phyloP scores from a whole-genome alignment of 495 filamentous ascomycete species.

The Aspergillus campestris region DNA sequence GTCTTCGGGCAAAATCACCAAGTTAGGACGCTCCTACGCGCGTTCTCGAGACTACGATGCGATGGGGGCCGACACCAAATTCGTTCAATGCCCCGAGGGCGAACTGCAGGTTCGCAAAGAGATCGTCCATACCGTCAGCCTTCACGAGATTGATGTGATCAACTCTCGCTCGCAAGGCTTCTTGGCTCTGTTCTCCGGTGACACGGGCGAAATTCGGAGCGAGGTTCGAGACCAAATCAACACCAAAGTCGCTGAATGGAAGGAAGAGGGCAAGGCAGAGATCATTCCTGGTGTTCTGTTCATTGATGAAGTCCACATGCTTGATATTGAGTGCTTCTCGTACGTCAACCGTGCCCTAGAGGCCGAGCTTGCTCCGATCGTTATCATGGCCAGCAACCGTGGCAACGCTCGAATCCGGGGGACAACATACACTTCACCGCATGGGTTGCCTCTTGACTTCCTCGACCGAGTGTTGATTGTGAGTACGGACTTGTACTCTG shows the following conservation, averaged over 20 bases:
- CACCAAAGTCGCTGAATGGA: conserved; percentile 96
- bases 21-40: conserved; percentile 87
- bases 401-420: conserved; percentile 88
- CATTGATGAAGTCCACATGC: conserved; percentile 99
- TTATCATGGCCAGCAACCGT: conserved; percentile 99
- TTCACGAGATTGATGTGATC: conserved; percentile 99
- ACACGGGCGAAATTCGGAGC: conserved; percentile 95
- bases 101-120: conserved; percentile 97
- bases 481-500: conserved; percentile 81
- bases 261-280: conserved; percentile 96
- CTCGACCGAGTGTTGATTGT: conserved; percentile 94
- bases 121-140: conserved; percentile 88
- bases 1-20: conserved; percentile 93
- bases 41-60: conserved; percentile 96
- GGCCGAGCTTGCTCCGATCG: conserved; percentile 86
- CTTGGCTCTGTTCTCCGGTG: conserved; percentile 89
- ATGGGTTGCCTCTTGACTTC: conserved; percentile 92
- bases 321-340: conserved; percentile 97
- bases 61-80: conserved; percentile 97
- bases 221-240: conserved; percentile 99
- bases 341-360: conserved; percentile 97
- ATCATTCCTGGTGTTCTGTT: conserved; percentile 97
- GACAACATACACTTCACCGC: conserved; percentile 83
- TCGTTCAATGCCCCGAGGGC: conserved; percentile 96
- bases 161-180: conserved; percentile 97